These are phyloP conservation scores for Dioscorea dumetorum DNA, from an alignment of 106 monocot genomes.

Conservation along the genomic window DNA sequence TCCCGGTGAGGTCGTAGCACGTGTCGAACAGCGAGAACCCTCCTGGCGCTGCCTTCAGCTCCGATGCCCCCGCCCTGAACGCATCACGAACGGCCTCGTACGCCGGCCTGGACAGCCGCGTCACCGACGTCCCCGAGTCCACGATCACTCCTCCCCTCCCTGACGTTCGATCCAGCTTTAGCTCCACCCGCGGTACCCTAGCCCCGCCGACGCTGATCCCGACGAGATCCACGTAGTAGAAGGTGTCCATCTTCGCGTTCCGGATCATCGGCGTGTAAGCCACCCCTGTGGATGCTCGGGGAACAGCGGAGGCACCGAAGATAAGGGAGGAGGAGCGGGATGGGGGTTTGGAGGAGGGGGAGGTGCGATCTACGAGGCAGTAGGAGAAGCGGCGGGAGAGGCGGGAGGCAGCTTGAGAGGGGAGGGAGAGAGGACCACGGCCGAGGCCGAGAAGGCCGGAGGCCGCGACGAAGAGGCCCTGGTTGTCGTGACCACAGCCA, in stretches of 20 bases:
- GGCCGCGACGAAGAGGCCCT: constrained; percentile 70
- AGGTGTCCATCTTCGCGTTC: constrained; percentile 60
- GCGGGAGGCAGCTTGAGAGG: constrained; percentile 43
- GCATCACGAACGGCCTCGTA: constrained; percentile 69
- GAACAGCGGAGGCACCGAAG: constrained; percentile 23
- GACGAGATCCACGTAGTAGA: constrained; percentile 69
- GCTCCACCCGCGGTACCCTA: constrained; percentile 34
- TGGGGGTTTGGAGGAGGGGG: constrained; percentile 5
- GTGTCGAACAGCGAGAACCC: constrained; percentile 85
- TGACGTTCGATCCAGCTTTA: constrained; percentile 44
- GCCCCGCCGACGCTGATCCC: constrained; percentile 73
- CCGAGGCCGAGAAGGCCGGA: constrained; percentile 74
- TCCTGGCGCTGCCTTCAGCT: constrained; percentile 30
- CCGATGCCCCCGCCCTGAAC: constrained; percentile 44
- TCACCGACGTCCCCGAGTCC: constrained; percentile 89
- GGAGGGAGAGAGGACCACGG: constrained; percentile 59
- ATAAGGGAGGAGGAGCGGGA: neutral
- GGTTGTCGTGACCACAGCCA: constrained; percentile 81
- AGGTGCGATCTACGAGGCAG: constrained; percentile 68
- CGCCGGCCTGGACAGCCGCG: constrained; percentile 43
- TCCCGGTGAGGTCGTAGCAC: constrained; percentile 60
- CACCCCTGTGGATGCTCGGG: neutral
- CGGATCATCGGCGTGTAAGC: constrained; percentile 56
- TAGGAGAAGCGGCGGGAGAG: constrained; percentile 63
- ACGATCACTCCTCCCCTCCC: constrained; percentile 81